Base-by-base conservation (phyloP, 169 alveolate species). In the Plasmodium gaboni region DNA sequence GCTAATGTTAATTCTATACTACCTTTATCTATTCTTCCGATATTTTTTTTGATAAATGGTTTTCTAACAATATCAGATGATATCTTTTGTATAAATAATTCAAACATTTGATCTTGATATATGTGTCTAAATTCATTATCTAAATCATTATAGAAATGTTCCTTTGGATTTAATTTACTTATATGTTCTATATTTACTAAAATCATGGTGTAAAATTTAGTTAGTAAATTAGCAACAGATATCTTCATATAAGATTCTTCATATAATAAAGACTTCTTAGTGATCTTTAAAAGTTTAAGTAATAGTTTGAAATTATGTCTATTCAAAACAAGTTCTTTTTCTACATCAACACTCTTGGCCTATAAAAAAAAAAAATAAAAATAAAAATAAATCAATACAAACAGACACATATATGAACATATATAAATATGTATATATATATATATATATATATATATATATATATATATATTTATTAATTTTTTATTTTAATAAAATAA, bases 11-110 rank as follows among this genome's bases (percentile, higher is more conserved):
- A 60, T 71, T 86, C 76, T n/a, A 86, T 72, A 19, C 73, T n/a
- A 13, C 92, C 92, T 59, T 57, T 86, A 72, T 86, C 72, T 51
- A 86, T 86, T 86, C 65, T 86, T 48, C 15, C 60, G 12, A 86
- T 15, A 50, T 69, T 72, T 86, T 26, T 61, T 71, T 86, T 86
- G 42, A 86, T 71, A 70, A 70, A 86, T 17, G 92, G 87, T 28
- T 71, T 72, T 51, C 83, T 69, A 12, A 38, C 50, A 44, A 86
- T 64, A 60, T 64, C 76, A 3, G 76, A 61, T 48, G 74, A 44
- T 22, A 71, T 59, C 71, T 57, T 70, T 59, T 69, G 87, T 46
- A 71, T 48, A 61, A 12, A 59, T 46, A 53, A 7, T 86, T 70
- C 87, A 71, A 48, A 24, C 46, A 26, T 8, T 72, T 86, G 87